These are phyloP conservation scores for Trichoderma asperelloides DNA, from an alignment of 495 filamentous ascomycete genomes.

Conservation along the genomic window DNA sequence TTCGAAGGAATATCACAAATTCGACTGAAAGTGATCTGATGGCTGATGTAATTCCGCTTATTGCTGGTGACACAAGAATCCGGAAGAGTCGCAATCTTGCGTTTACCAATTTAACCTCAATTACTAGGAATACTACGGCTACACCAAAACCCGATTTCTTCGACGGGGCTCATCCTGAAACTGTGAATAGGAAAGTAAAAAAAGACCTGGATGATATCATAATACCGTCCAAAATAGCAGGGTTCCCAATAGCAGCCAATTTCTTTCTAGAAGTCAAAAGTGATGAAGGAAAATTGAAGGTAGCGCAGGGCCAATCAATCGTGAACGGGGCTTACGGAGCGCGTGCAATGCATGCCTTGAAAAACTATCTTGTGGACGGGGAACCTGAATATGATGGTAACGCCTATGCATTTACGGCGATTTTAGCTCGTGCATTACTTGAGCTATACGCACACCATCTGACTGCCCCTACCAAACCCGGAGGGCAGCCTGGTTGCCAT, in stretches of 20 bases:
- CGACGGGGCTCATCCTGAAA: slow-evolving; percentile 24
- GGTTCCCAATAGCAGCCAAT: slow-evolving; percentile 33
- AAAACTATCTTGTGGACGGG: slow-evolving; percentile 28
- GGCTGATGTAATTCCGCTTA: slow-evolving; percentile 13
- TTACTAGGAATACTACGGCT: not conserved
- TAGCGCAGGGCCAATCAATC: slow-evolving; percentile 29
- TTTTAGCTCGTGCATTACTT: not conserved
- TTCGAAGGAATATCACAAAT: too few relatives aligned
- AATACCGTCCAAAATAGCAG: slow-evolving; percentile 27
- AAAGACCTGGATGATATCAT: slow-evolving; percentile 18
- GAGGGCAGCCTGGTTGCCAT: not conserved
- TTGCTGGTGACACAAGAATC: slow-evolving; percentile 15
- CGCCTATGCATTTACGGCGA: slow-evolving; percentile 9
- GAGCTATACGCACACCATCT: not conserved
- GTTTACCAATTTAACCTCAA: slow-evolving; percentile 1
- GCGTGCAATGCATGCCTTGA: slow-evolving; percentile 35
- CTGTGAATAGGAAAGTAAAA: slow-evolving; percentile 15
- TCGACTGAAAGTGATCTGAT: not conserved
- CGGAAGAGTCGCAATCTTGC: not conserved
- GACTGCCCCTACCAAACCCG: not conserved
- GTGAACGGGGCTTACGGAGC: slow-evolving; percentile 38
- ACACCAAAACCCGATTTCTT: slow-evolving; percentile 10
- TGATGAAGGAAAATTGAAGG: slow-evolving; percentile 21
- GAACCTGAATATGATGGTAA: slow-evolving; percentile 33
- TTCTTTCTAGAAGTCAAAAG: slow-evolving; percentile 32